Evolutionary conservation across 495 filamentous ascomycete genomes (phyloP).

Genomic region (Aspergillus indologenus): DNA sequence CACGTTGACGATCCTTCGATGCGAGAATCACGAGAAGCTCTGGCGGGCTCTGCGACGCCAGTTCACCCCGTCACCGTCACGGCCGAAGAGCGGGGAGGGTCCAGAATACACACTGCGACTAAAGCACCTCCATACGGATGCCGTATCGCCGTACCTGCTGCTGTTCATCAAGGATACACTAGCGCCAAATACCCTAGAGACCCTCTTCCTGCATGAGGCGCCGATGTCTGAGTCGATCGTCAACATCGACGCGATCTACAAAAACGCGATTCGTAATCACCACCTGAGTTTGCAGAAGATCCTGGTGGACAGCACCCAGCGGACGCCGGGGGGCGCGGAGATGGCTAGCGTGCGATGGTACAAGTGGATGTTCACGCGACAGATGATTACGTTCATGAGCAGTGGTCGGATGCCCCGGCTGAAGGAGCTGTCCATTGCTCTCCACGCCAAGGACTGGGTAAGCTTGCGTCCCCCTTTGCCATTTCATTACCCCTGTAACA

Average conservation of each 20-base stretch:
- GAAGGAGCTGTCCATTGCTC: conserved; percentile 69
- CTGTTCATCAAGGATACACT: conserved; percentile 81
- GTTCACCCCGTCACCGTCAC: conserved; percentile 57
- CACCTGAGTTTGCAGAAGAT: conserved; percentile 70
- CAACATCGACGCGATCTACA: conserved; percentile 71
- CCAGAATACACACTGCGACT: conserved; percentile 68
- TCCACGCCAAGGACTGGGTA: conserved; percentile 89
- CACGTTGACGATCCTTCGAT: conserved; percentile 79
- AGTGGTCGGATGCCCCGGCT: conserved; percentile 78
- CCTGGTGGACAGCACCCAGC: conserved; percentile 70
- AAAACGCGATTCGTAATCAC: conserved; percentile 69
- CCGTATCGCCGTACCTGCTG: conserved; percentile 73
- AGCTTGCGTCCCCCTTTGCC: conserved; percentile 22
- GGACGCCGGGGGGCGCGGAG: conserved; percentile 33
- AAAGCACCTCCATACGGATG: conserved; percentile 79
- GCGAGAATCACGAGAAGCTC: conserved; percentile 71
- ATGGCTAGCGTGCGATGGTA: conserved; percentile 49
- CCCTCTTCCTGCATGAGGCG: conserved; percentile 78
- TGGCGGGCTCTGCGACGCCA: conserved; percentile 75
- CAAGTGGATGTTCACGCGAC: conserved; percentile 75
- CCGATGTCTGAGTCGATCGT: conserved; percentile 55
- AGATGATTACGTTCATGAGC: conserved; percentile 73
- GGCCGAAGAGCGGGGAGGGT: conserved; percentile 21
- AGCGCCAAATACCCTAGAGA: conserved; percentile 80
- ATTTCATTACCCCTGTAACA: no score